These are phyloP conservation scores for Nitzschia sp. DNA, from an alignment of 108 stramenopile genomes.

Conservation along the genomic window DNA sequence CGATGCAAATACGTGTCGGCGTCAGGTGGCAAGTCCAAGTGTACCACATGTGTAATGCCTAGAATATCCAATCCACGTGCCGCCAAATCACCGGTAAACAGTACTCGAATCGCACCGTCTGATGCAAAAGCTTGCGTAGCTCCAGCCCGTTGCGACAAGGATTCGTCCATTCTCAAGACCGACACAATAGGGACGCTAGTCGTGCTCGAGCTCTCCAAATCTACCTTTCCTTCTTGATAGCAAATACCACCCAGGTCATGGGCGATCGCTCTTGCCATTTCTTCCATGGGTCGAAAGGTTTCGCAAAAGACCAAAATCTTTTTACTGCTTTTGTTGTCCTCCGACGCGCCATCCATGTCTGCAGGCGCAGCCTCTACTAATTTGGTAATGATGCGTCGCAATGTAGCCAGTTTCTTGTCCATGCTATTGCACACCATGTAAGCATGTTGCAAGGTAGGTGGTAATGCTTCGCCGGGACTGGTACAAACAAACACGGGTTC, in stretches of 20 bases:
- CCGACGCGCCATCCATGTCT: not conserved
- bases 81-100: slow-evolving; percentile 89
- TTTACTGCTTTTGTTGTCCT: slow-evolving; percentile 15
- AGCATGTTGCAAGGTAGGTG: slow-evolving; percentile 78
- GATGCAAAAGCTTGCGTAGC: slow-evolving; percentile 73
- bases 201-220: slow-evolving; percentile 1
- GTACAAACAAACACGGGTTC: slow-evolving; percentile 83
- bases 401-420: slow-evolving; percentile 71
- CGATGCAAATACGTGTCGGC: slow-evolving; percentile 89
- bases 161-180: slow-evolving; percentile 69
- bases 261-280: slow-evolving; percentile 65
- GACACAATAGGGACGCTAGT: slow-evolving; percentile 47
- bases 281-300: slow-evolving; percentile 67
- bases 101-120: slow-evolving; percentile 46
- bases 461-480: slow-evolving; percentile 77
- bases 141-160: slow-evolving; percentile 64
- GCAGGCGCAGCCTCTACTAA: slow-evolving; percentile 24
- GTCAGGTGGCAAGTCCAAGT: slow-evolving; percentile 84
- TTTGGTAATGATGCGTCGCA: slow-evolving; percentile 70
- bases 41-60: slow-evolving; percentile 82
- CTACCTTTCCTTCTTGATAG: slow-evolving; percentile 27
- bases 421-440: slow-evolving; percentile 75
- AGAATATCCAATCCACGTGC: slow-evolving; percentile 87
- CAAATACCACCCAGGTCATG: slow-evolving; percentile 47
- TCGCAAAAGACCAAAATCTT: slow-evolving; percentile 83